Conservation (phyloP, 2,329 filamentous ascomycete genomes). For the Arthrobotrys sphaeroides region DNA sequence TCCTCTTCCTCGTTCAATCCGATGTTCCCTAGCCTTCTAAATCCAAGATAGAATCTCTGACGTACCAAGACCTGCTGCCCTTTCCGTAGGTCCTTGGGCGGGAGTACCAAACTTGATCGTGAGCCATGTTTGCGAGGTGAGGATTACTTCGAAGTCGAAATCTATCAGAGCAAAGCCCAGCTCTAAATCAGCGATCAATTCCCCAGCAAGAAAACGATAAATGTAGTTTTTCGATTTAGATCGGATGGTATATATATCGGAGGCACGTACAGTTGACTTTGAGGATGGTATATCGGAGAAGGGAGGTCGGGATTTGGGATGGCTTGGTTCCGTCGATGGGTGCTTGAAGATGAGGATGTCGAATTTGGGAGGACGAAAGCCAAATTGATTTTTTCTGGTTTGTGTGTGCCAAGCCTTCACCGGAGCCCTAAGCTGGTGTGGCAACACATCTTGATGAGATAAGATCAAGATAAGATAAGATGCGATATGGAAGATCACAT, state of each 20-base stretch:
- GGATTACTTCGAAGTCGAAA: constrained; percentile 52
- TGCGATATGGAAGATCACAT: constrained; percentile 9
- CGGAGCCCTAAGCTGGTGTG: constrained; percentile 44
- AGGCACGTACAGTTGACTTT: constrained; percentile 45
- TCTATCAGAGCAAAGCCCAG: constrained; percentile 14
- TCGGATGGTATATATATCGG: background rate
- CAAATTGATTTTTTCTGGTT: constrained; percentile 52
- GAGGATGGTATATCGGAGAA: constrained; percentile 22
- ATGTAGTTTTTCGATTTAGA: background rate
- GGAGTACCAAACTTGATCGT: constrained; percentile 99
- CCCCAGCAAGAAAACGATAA: background rate
- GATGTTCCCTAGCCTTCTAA: constrained; percentile 10
- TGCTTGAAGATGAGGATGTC: constrained; percentile 41
- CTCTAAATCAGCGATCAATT: constrained; percentile 22
- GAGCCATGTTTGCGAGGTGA: constrained; percentile 72
- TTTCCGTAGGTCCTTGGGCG: constrained; percentile 97
- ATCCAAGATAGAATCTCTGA: constrained; percentile 57
- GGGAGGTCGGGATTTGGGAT: constrained; percentile 22
- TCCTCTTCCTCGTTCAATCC: constrained; percentile 49
- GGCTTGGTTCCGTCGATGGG: constrained; percentile 33
- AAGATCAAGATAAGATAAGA: constrained; percentile 11
- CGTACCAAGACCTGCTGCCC: constrained; percentile 92
- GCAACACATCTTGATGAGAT: constrained; percentile 20
- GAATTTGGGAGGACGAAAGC: constrained; percentile 29
- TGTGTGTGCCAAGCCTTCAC: constrained; percentile 50